Evolutionary conservation across 768 basidiomycete species (phyloP).

Genomic region (Rhodocollybia butyracea): DNA sequence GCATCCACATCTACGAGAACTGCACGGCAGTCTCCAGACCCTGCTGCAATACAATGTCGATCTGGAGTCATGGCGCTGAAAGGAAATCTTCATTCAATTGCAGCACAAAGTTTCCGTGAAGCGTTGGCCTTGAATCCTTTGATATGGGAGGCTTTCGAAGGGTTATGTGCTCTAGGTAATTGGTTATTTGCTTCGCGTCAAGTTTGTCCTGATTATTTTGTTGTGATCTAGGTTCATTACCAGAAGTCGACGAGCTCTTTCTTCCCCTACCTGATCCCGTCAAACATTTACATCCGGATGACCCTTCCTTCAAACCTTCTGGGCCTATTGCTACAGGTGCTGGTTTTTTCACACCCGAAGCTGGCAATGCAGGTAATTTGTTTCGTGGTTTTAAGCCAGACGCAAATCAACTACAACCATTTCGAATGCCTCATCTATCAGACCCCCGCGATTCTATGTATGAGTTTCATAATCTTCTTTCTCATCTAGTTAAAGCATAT

Average conservation of each 20-base stretch:
- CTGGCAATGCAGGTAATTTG: constrained; percentile 51
- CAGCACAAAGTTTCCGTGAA: constrained; percentile 65
- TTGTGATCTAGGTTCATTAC: constrained; percentile 51
- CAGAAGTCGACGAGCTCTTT: constrained; percentile 71
- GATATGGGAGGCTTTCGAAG: constrained; percentile 92
- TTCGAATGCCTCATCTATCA: constrained; percentile 48
- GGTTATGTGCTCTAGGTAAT: constrained; percentile 74
- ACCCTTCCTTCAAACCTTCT: constrained; percentile 25
- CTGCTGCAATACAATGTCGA: constrained; percentile 72
- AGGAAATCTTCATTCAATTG: constrained; percentile 74
- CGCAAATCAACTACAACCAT: constrained; percentile 45
- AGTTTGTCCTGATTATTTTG: constrained; percentile 14
- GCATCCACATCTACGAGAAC: constrained; percentile 54
- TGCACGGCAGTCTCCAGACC: constrained; percentile 63
- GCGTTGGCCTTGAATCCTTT: constrained; percentile 74
- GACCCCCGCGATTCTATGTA: constrained; percentile 66
- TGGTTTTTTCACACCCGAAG: constrained; percentile 77
- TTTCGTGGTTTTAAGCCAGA: constrained; percentile 58
- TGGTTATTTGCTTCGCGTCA: constrained; percentile 16
- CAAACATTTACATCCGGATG: constrained; percentile 42
- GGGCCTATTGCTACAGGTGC: constrained; percentile 48
- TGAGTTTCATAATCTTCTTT: constrained; percentile 15
- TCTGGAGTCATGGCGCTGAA: constrained; percentile 74
- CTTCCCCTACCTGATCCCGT: constrained; percentile 59
- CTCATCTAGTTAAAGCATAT: constrained; percentile 7